Conservation (phyloP, 1,284 basidiomycete species). For the Cutaneotrichosporon mucoides region DNA sequence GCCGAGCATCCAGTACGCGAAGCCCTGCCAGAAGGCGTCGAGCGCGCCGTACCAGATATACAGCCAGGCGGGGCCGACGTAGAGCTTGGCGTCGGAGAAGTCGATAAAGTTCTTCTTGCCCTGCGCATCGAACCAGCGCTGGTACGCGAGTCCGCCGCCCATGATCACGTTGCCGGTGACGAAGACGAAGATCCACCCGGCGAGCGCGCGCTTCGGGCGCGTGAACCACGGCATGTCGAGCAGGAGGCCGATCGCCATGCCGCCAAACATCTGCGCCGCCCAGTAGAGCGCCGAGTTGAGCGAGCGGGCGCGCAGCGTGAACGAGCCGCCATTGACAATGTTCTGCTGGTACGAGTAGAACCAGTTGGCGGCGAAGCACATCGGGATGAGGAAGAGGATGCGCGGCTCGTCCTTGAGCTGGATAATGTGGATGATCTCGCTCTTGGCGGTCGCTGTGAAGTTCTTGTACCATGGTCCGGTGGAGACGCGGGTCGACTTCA, state of each 20-base stretch:
- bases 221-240: constrained; percentile 23
- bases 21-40: constrained; percentile 43
- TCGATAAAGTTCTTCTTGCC: constrained; percentile 14
- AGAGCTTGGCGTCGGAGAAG: constrained; percentile 18
- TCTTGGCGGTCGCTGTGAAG: constrained; percentile 11
- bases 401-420: constrained; percentile 22
- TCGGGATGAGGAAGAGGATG: constrained; percentile 24
- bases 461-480: constrained; percentile 7
- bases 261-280: constrained; percentile 36
- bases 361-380: constrained; percentile 17
- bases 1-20: constrained; percentile 32
- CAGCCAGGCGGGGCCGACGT: constrained; percentile 26
- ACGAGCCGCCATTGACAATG: constrained; percentile 34
- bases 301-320: constrained; percentile 37
- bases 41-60: constrained; percentile 40
- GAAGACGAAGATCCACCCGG: constrained; percentile 25
- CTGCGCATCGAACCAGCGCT: constrained; percentile 15
- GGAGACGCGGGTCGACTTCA: background rate
- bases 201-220: constrained; percentile 21
- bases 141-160: constrained; percentile 24
- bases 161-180: constrained; percentile 27
- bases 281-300: constrained; percentile 50
- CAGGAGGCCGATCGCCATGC: constrained; percentile 27
- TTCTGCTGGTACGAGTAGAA: constrained; percentile 32
- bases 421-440: constrained; percentile 14